These are phyloP conservation scores for Priceomyces medius DNA, from an alignment of 805 yeast species.

Conservation along the genomic window DNA sequence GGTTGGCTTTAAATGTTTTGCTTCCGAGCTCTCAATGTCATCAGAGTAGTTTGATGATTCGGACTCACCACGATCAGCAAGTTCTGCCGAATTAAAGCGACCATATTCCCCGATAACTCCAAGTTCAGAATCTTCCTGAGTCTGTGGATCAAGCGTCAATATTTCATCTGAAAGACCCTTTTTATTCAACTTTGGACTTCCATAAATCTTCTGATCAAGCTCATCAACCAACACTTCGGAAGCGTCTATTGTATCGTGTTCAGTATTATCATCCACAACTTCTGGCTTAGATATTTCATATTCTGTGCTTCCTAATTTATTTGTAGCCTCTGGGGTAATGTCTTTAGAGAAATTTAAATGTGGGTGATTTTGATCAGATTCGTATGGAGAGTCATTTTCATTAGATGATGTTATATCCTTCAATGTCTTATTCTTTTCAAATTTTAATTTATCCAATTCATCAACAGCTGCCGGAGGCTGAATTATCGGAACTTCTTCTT, in stretches of 20 bases:
- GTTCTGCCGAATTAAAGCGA: conserved; percentile 21
- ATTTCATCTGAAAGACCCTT: conserved; percentile 2
- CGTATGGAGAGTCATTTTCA: not conserved
- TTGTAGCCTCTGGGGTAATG: not conserved
- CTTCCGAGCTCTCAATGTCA: conserved; percentile 22
- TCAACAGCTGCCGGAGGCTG: conserved; percentile 19
- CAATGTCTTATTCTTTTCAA: not conserved
- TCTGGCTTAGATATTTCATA: not conserved
- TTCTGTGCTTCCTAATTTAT: not conserved
- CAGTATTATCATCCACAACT: conserved; percentile 4
- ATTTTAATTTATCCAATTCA: conserved; percentile 19
- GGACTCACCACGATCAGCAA: conserved; percentile 5
- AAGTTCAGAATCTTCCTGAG: conserved; percentile 13
- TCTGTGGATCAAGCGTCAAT: not conserved
- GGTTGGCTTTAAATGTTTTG: conserved; percentile 27
- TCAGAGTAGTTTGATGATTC: conserved; percentile 2
- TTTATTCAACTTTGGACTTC: conserved; percentile 6
- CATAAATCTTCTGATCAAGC: conserved; percentile 16
- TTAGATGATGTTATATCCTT: not conserved
- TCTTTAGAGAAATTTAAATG: not conserved
- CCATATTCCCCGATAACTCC: conserved; percentile 21
- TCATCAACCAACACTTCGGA: conserved; percentile 25
- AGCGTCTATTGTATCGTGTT: conserved; percentile 19
- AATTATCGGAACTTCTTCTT: conserved; percentile 21
- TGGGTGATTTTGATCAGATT: not conserved